Percentiles rank a stretch among this genome's conserved stretches.
Conservation (phyloP, 2,329 filamentous ascomycete genomes). For the Aspergillus sp. region DNA sequence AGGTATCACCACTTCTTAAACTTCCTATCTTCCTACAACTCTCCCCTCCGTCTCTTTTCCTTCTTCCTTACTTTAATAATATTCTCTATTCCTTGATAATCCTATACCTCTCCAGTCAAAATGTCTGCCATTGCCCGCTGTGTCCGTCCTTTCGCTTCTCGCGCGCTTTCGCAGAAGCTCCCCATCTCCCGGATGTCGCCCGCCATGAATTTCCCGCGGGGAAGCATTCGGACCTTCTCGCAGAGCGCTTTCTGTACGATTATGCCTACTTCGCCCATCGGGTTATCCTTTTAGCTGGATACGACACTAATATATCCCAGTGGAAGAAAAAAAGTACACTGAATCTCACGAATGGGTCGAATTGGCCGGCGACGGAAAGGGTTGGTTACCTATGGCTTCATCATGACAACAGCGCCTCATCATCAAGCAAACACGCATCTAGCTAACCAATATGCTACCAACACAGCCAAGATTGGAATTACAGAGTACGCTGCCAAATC, state of each 20-base stretch:
- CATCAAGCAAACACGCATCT: neutral
- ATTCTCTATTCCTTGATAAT: constrained; percentile 5
- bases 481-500: constrained; percentile 84
- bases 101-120: constrained; percentile 9
- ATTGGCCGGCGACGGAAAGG: constrained; percentile 71
- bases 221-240: constrained; percentile 34
- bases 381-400: constrained; percentile 26
- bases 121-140: constrained; percentile 33
- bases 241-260: constrained; percentile 33
- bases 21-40: constrained; percentile 4
- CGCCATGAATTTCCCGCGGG: constrained; percentile 35
- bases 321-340: constrained; percentile 69
- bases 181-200: constrained; percentile 25
- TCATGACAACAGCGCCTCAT: neutral
- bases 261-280: constrained; percentile 5
- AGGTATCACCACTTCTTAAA: neutral
- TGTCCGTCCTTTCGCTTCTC: constrained; percentile 30
- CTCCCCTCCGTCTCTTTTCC: constrained; percentile 4
- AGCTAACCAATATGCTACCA: constrained; percentile 2
- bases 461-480: constrained; percentile 64
- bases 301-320: constrained; percentile 21
- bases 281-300: neutral
- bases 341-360: constrained; percentile 99
- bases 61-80: constrained; percentile 7
- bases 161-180: constrained; percentile 30